phyloP scores from a whole-genome alignment of 192 early-diverging fungal species.

The Coemansia sp. region DNA sequence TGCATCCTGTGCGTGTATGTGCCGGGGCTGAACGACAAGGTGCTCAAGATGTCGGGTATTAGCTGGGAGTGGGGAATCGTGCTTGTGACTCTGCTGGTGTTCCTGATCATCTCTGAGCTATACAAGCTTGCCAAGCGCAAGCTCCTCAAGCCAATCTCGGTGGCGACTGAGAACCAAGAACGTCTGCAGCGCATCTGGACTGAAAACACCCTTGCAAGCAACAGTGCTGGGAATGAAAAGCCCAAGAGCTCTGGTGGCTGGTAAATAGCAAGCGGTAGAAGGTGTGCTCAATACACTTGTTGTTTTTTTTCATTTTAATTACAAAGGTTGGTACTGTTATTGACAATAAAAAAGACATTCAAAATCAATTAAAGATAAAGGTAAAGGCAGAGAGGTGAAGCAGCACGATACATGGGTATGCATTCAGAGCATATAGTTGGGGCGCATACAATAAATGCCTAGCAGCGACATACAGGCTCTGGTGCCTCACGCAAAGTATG shows the following conservation, averaged over 20 bases:
- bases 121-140: conserved; percentile 63
- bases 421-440: too few species aligned
- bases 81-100: conserved; percentile 55
- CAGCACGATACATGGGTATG: too few species aligned
- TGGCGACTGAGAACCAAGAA: conserved; percentile 38
- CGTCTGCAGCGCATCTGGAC: conserved; percentile 53
- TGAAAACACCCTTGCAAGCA: conserved; percentile 41
- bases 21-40: conserved; percentile 60
- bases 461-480: too few species aligned
- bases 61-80: conserved; percentile 75
- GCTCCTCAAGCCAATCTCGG: conserved; percentile 37
- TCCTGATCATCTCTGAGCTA: conserved; percentile 60
- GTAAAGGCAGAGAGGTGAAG: too few species aligned
- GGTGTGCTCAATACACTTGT: too few species aligned
- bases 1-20: conserved; percentile 61
- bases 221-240: conserved; percentile 19
- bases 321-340: neutral
- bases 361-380: too few species aligned
- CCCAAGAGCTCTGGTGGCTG: neutral
- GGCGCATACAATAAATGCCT: too few species aligned
- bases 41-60: conserved; percentile 62
- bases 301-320: conserved; percentile 2
- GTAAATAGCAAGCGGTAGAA: too few species aligned
- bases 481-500: too few species aligned
- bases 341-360: neutral